Evolutionary conservation across 192 early-diverging fungal species (phyloP), one percentile per base, ranked within the genome.

Genomic region (Backusella tuberculispora): DNA sequence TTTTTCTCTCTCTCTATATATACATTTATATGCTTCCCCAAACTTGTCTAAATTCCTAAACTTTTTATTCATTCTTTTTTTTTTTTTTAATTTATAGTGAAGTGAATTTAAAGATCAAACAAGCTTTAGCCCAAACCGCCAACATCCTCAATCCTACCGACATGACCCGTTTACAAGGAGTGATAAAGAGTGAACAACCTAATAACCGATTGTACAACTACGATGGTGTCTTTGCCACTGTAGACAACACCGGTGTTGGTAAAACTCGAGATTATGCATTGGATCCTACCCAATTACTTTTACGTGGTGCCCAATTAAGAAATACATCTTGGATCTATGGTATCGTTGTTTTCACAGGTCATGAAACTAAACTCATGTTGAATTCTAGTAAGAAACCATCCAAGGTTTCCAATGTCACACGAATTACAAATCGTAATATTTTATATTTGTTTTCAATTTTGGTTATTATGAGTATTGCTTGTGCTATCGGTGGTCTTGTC

Each of bases 181-280:
- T 91, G n/a, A 87, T 99, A 63, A 94, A 95, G 76, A 97, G 95
- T 6, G 97, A 99, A 81, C 88, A 91, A 29, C 97, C 97, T 6
- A 99, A 98, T 83, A 96, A 97, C 84, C 90, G 91, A 60, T 85
- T 99, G n/a, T 99, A 99, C 85, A 98, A 95, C 4, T 99, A 91
- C 63, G 95, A 97, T 77, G 97, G 94, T 48, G 91, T 90, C 10
- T 73, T 96, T 24, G 72, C 88, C 74, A 7, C 56, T 63, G 14
- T 53, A 5, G 21, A 72, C 3, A 84, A 91, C 37, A 80, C 83
- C 34, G 82, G 81, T 3, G 73, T 77, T 21, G 85, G 83, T 17
- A 79, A 80, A 53, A 46, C 81, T 41, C 91, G 92, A 42, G 95
- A 97, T 76, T 53, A 94, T 63, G 86, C 98, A n/a, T 78, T 99